phyloP scores from a whole-genome alignment of 1,284 basidiomycete genomes.

The Leccinum griseonigrum region DNA sequence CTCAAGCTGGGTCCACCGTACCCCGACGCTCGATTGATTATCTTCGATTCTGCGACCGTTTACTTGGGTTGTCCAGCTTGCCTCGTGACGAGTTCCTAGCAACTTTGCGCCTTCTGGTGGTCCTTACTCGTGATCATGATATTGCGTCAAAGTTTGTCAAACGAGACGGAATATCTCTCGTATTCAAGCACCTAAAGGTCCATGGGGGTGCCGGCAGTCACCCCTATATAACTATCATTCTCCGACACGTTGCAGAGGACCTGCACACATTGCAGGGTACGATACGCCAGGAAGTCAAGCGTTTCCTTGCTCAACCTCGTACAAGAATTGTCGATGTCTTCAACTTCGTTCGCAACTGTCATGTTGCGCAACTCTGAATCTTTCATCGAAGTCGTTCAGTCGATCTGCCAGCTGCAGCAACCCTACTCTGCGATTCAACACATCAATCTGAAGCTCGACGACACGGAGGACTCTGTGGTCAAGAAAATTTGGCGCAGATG shows the following conservation, averaged over 20 bases:
- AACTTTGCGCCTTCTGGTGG: conserved; percentile 74
- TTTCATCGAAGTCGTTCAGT: conserved; percentile 75
- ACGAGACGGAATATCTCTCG: conserved; percentile 55
- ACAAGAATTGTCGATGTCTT: conserved; percentile 69
- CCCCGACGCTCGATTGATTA: conserved; percentile 55
- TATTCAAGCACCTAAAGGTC: conserved; percentile 65
- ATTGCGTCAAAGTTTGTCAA: conserved; percentile 63
- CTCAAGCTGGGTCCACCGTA: conserved; percentile 61
- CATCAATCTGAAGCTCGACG: conserved; percentile 56
- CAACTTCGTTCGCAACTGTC: conserved; percentile 76
- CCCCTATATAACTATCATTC: conserved; percentile 81
- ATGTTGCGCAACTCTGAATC: conserved; percentile 78
- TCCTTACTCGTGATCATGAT: conserved; percentile 72
- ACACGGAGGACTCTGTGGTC: conserved; percentile 20
- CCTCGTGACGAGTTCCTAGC: conserved; percentile 81
- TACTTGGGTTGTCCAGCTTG: conserved; percentile 60
- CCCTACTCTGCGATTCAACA: conserved; percentile 64
- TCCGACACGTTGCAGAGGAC: conserved; percentile 91
- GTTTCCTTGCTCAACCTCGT: conserved; percentile 71
- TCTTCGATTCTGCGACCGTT: conserved; percentile 72
- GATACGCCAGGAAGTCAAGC: conserved; percentile 82
- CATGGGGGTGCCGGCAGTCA: conserved; percentile 70
- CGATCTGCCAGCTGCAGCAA: conserved; percentile 70
- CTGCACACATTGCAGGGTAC: conserved; percentile 59
- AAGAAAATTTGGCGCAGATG: conserved; percentile 26